Percentiles rank a stretch among this genome's conserved stretches.
phyloP scores from a whole-genome alignment of 306 rosid genomes.

The Sindora glabra region DNA sequence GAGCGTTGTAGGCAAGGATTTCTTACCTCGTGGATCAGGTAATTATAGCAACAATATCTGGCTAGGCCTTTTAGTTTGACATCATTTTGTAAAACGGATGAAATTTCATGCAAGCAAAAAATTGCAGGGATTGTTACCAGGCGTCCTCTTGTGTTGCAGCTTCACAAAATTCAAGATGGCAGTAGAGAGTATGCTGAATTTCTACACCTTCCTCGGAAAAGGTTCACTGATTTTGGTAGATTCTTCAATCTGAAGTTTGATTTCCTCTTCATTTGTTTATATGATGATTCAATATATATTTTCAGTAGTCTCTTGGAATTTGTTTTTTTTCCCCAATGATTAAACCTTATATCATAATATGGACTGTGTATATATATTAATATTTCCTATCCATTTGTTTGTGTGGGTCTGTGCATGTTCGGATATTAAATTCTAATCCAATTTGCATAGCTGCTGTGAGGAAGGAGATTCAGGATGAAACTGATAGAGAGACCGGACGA shows the following conservation, averaged over 20 bases:
- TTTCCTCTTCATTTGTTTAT: background rate
- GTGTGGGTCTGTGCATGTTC: background rate
- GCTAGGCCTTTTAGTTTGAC: background rate
- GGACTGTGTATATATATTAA: background rate
- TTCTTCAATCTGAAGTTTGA: background rate
- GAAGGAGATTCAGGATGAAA: conserved; percentile 91
- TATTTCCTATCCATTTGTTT: background rate
- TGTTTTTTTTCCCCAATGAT: background rate
- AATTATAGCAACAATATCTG: background rate
- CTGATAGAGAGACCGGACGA: conserved; percentile 96
- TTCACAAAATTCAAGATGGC: conserved; percentile 69
- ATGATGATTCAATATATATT: background rate
- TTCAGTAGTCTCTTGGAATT: background rate
- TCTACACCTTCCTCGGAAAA: conserved; percentile 77
- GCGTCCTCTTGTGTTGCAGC: conserved; percentile 90
- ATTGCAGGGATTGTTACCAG: conserved; percentile 84
- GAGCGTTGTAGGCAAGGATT: conserved; percentile 92
- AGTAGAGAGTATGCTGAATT: conserved; percentile 90
- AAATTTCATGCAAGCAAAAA: conserved; percentile 17
- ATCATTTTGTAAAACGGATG: background rate
- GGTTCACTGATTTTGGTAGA: conserved; percentile 72
- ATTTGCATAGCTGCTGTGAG: conserved; percentile 75
- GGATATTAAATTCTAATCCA: background rate
- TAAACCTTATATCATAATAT: background rate
- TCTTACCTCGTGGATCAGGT: conserved; percentile 98